Percentiles rank a stretch among this genome's conserved stretches.
phyloP scores from a whole-genome alignment of 2,329 filamentous ascomycete genomes.

The Penicillium sumatraense region DNA sequence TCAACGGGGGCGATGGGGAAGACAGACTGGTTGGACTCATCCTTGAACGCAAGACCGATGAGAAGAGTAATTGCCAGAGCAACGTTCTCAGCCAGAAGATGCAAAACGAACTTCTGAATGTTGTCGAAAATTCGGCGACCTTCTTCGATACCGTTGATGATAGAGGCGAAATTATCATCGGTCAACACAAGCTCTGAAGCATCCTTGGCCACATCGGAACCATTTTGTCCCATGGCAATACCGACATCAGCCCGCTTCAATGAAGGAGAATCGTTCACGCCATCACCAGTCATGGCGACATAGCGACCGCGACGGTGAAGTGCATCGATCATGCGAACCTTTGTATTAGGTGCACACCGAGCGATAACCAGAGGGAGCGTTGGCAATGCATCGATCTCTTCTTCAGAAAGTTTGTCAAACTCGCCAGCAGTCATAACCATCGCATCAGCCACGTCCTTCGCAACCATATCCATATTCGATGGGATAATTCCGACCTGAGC shows the following conservation, averaged over 20 bases:
- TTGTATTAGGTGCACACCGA: constrained; percentile 64
- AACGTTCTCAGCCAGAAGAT: constrained; percentile 79
- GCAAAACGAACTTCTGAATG: constrained; percentile 85
- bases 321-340: constrained; percentile 83
- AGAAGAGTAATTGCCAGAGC: constrained; percentile 82
- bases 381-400: constrained; percentile 68
- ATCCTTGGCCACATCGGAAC: constrained; percentile 80
- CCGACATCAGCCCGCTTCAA: constrained; percentile 82
- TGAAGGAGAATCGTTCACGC: constrained; percentile 85
- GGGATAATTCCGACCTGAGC: constrained; percentile 78
- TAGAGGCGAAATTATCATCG: constrained; percentile 86
- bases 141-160: constrained; percentile 81
- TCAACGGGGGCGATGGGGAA: constrained; percentile 85
- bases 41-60: constrained; percentile 81
- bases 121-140: constrained; percentile 87
- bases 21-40: constrained; percentile 71
- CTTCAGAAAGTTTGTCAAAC: constrained; percentile 77
- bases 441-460: constrained; percentile 66
- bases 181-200: constrained; percentile 70
- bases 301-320: constrained; percentile 64
- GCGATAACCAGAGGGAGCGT: constrained; percentile 63
- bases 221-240: constrained; percentile 82
- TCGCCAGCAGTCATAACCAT: constrained; percentile 77
- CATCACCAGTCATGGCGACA: constrained; percentile 88
- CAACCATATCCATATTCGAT: constrained; percentile 62